Percentiles rank a stretch among this genome's conserved stretches.
Evolutionary conservation across 768 basidiomycete species (phyloP).

Genomic region (Xerocomellus dryophilus): DNA sequence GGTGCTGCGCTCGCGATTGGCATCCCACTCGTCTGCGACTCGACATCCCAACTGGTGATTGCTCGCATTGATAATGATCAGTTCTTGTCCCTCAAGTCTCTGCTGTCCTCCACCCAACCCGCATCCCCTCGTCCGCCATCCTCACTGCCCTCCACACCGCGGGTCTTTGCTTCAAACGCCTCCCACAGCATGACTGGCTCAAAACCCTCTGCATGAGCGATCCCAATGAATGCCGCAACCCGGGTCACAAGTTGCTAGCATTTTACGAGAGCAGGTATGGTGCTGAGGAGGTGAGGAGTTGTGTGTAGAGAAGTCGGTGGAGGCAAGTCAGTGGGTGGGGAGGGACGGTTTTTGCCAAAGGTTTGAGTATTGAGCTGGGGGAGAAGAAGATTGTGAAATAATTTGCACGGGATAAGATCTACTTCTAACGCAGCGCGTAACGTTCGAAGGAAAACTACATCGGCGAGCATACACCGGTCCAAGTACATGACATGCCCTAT

Average conservation of each 20-base stretch:
- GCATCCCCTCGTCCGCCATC: conserved; percentile 37
- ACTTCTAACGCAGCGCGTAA: too few relatives aligned
- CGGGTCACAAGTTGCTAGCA: conserved; percentile 22
- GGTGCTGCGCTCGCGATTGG: too few relatives aligned
- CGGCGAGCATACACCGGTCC: neutral
- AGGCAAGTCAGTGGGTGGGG: conserved; percentile 21
- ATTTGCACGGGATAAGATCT: neutral
- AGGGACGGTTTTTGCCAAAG: conserved; percentile 35
- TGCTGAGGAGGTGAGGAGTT: conserved; percentile 7
- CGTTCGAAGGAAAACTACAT: neutral
- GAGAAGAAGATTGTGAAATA: neutral
- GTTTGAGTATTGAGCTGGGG: neutral
- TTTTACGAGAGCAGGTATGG: conserved; percentile 30
- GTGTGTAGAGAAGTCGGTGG: conserved; percentile 7
- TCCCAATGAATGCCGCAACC: conserved; percentile 21
- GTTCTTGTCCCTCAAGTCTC: too few relatives aligned
- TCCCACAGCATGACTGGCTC: conserved; percentile 25
- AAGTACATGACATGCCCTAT: neutral
- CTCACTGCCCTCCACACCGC: conserved; percentile 38
- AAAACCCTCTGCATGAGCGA: conserved; percentile 24
- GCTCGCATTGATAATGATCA: too few relatives aligned
- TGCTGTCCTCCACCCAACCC: conserved; percentile 17
- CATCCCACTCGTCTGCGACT: too few relatives aligned
- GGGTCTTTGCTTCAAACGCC: conserved; percentile 30
- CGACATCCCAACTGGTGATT: conserved; percentile 2